Evolutionary conservation across 129 eudicot species (phyloP).

Genomic region (Glebionis coronaria): DNA sequence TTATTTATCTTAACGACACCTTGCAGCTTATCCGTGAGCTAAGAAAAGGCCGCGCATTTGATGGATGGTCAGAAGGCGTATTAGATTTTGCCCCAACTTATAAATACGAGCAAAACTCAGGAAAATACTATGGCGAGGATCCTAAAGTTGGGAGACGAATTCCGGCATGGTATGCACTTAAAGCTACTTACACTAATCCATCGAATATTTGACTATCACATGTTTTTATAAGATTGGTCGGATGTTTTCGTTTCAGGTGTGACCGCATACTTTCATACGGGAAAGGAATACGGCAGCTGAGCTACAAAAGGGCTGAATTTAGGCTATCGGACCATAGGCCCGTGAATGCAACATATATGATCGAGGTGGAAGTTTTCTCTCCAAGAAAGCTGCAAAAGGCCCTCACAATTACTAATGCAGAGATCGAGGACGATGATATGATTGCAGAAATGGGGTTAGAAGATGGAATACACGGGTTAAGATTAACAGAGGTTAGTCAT

Average conservation of each 20-base stretch:
- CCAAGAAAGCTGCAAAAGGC: slow-evolving; percentile 78
- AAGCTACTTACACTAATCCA: neutral
- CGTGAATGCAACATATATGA: slow-evolving; percentile 64
- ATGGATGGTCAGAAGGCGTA: slow-evolving; percentile 93
- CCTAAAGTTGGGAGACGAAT: slow-evolving; percentile 84
- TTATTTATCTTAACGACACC: neutral
- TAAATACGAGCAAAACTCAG: slow-evolving; percentile 78
- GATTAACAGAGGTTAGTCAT: slow-evolving; percentile 50
- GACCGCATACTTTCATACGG: slow-evolving; percentile 87
- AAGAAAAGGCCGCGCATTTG: slow-evolving; percentile 75
- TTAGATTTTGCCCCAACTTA: slow-evolving; percentile 88
- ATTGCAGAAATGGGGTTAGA: slow-evolving; percentile 30
- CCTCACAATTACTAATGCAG: slow-evolving; percentile 88
- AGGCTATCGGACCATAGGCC: slow-evolving; percentile 91
- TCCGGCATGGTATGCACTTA: slow-evolving; percentile 80
- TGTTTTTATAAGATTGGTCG: neutral
- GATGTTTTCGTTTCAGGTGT: slow-evolving; percentile 53
- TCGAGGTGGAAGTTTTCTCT: slow-evolving; percentile 84
- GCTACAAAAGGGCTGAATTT: slow-evolving; percentile 68
- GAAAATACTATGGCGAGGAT: slow-evolving; percentile 67
- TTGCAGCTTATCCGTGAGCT: slow-evolving; percentile 72
- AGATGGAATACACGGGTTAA: slow-evolving; percentile 37
- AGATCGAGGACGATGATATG: slow-evolving; percentile 52
- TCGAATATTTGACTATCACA: neutral
- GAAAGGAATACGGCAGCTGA: slow-evolving; percentile 65